Percentiles rank a stretch among this genome's conserved stretches.
Conservation (phyloP, 1,139 yeast genomes). For the Suhomyces coccinellae region DNA sequence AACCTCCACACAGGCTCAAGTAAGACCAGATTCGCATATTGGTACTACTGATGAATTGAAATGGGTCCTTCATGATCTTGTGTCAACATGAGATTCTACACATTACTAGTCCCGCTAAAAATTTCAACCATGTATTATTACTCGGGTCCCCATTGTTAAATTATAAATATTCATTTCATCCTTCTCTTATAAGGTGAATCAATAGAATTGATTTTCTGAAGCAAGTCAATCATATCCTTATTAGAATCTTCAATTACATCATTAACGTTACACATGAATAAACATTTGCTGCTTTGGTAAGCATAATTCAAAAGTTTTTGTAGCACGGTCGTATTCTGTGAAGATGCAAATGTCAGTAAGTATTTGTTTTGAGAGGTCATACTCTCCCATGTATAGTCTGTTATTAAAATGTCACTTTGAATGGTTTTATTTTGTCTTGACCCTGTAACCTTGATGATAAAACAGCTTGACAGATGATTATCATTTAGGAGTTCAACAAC, state of each 20-base stretch:
- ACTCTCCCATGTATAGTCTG: background rate
- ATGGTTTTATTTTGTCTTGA: slow-evolving; percentile 5
- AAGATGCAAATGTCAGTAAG: background rate
- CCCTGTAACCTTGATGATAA: slow-evolving; percentile 13
- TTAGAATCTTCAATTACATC: slow-evolving; percentile 11
- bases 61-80: slow-evolving; percentile 66
- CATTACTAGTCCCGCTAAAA: background rate
- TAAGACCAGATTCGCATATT: slow-evolving; percentile 35
- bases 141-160: slow-evolving; percentile 1
- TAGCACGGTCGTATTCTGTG: slow-evolving; percentile 8
- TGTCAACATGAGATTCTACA: slow-evolving; percentile 30
- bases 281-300: slow-evolving; percentile 25
- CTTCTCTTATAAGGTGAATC: slow-evolving; percentile 22
- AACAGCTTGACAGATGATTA: slow-evolving; percentile 4
- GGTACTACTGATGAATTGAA: slow-evolving; percentile 71
- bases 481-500: slow-evolving; percentile 4
- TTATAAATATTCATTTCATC: slow-evolving; percentile 7
- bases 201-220: slow-evolving; percentile 12
- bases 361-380: background rate
- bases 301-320: slow-evolving; percentile 21
- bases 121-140: slow-evolving; percentile 9
- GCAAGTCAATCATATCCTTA: slow-evolving; percentile 15
- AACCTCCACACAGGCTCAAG: slow-evolving; percentile 13
- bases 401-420: slow-evolving; percentile 8
- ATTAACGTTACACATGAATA: slow-evolving; percentile 20